Percentiles rank a stretch among this genome's conserved stretches.
Conservation (phyloP, 352 stramenopile species). For the Poterioochromonas sp. region DNA sequence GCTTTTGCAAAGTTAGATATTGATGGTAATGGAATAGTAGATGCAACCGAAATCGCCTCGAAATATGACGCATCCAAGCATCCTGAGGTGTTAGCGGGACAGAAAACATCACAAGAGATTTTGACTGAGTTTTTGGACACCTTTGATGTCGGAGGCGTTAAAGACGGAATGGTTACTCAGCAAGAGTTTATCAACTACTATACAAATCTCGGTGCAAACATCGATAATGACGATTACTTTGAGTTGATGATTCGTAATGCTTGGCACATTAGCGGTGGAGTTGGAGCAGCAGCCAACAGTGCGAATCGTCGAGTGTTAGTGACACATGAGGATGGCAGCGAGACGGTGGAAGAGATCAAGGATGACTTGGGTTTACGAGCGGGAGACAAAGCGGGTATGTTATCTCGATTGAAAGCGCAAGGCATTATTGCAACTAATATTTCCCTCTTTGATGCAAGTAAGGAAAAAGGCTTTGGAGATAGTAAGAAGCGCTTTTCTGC, state of each 20-base stretch:
- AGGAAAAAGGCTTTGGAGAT: background rate
- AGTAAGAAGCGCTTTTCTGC: background rate
- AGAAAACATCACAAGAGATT: slow-evolving; percentile 59
- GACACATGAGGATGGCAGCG: slow-evolving; percentile 50
- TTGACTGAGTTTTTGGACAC: slow-evolving; percentile 68
- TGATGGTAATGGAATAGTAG: slow-evolving; percentile 60
- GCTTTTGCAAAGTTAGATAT: slow-evolving; percentile 65
- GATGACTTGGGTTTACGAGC: slow-evolving; percentile 62
- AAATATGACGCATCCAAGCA: slow-evolving; percentile 70
- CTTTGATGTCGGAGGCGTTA: slow-evolving; percentile 49
- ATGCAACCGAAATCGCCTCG: slow-evolving; percentile 58
- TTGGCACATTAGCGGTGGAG: slow-evolving; percentile 65
- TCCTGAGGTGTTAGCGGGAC: slow-evolving; percentile 64
- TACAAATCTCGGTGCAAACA: slow-evolving; percentile 70
- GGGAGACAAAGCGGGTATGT: slow-evolving; percentile 62
- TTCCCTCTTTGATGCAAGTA: background rate
- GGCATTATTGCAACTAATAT: slow-evolving; percentile 26
- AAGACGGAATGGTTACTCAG: slow-evolving; percentile 51
- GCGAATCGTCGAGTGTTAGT: slow-evolving; percentile 59
- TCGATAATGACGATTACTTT: slow-evolving; percentile 81
- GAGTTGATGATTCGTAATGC: slow-evolving; percentile 75
- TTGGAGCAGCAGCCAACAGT: slow-evolving; percentile 60
- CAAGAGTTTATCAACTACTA: slow-evolving; percentile 79
- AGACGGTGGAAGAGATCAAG: slow-evolving; percentile 66
- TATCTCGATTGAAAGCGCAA: slow-evolving; percentile 56